Evolutionary conservation across 345 rosid species (phyloP).

Genomic region (Aquilaria yunnanensis): DNA sequence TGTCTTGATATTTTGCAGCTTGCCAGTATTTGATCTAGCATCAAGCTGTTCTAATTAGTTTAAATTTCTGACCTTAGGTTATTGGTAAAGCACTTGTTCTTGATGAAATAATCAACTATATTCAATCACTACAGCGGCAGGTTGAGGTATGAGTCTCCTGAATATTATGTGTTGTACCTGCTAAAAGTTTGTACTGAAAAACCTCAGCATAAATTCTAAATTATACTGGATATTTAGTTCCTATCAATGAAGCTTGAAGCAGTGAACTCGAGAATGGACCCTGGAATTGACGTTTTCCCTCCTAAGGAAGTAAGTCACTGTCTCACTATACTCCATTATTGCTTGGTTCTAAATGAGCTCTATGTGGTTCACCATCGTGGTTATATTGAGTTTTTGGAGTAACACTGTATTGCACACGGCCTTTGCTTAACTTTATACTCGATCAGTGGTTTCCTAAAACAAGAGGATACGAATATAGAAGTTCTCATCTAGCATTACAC

Average conservation of each 20-base stretch:
- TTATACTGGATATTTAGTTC: conserved; percentile 47
- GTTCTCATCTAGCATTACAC: too few relatives aligned
- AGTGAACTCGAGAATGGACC: conserved; percentile 61
- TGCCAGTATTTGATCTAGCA: background rate
- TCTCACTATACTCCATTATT: background rate
- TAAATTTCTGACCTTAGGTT: conserved; percentile 38
- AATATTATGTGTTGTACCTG: background rate
- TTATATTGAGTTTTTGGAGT: too few relatives aligned
- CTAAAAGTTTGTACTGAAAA: background rate
- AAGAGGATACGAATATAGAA: too few relatives aligned
- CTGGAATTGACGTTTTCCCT: conserved; percentile 61
- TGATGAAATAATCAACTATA: conserved; percentile 90
- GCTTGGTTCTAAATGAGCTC: too few relatives aligned
- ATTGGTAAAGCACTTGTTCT: conserved; percentile 89
- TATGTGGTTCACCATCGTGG: too few relatives aligned
- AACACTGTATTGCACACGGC: too few relatives aligned
- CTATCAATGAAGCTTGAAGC: conserved; percentile 94
- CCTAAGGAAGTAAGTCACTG: conserved; percentile 52
- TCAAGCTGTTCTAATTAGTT: conserved; percentile 5
- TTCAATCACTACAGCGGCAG: conserved; percentile 81
- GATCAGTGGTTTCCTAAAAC: too few relatives aligned
- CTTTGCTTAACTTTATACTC: too few relatives aligned
- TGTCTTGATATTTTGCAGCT: background rate
- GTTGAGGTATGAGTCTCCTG: conserved; percentile 58
- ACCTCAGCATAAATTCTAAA: conserved; percentile 8